Evolutionary conservation across 257 asterid genomes (phyloP).

Genomic region (Solanum sejunctum): DNA sequence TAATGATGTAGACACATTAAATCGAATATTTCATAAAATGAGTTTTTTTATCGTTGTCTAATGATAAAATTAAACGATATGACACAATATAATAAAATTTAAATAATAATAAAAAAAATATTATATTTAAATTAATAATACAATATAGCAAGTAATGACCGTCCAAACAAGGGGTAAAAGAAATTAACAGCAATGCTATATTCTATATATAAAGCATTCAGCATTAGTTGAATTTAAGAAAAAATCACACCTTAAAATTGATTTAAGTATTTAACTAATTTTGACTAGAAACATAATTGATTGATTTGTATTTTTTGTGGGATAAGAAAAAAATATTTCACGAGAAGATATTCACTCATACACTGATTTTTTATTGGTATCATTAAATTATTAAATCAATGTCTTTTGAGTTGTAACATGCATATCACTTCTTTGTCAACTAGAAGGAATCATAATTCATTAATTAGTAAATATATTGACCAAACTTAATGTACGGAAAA

Average conservation of each 20-base stretch:
- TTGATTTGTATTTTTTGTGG: not conserved
- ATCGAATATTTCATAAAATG: too few relatives aligned
- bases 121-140: too few relatives aligned
- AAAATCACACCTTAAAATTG: not conserved
- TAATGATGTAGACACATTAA: too few relatives aligned
- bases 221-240: not conserved
- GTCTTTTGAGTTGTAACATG: not conserved
- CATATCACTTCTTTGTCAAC: not conserved
- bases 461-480: not conserved
- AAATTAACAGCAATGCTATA: not conserved
- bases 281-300: not conserved
- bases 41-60: too few relatives aligned
- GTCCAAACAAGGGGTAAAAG: too few relatives aligned
- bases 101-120: too few relatives aligned
- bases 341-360: not conserved
- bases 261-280: not conserved
- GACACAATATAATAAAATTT: too few relatives aligned
- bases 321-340: not conserved
- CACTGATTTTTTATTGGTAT: not conserved
- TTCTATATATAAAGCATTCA: accelerated
- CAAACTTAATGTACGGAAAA: not conserved
- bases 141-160: too few relatives aligned
- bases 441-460: not conserved
- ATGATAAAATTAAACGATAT: too few relatives aligned
- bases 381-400: not conserved